Evolutionary conservation across 1,284 basidiomycete genomes (phyloP), one percentile per base, ranked within the genome.

Genomic region (Thecaphora frezii): DNA sequence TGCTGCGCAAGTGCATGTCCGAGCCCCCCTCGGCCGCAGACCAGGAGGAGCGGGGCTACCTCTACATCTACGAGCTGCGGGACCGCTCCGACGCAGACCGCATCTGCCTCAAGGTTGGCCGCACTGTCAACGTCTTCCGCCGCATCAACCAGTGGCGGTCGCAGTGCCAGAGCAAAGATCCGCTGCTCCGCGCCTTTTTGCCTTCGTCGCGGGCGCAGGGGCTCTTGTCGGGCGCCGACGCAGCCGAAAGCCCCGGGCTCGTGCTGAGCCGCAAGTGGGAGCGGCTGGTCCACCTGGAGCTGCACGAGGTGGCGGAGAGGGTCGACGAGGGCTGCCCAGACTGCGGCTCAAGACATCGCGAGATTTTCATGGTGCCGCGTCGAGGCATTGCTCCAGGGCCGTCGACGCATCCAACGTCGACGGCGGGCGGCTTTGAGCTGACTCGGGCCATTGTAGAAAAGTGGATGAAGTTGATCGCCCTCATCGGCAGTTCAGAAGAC

Each of bases 21-120:
- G 47, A 42, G 12, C 42, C 48, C 1, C 43, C 51, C 0, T 47
- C 63, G 0, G 52, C 48, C 2, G 42, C 46, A 0, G 69, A 71
- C 30, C 45, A 37, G 0, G 39, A 21, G 7, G 66, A 70, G 26
- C 43, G 26, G 2, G 71, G 71, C 5, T 66, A 73, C 44, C 25
- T 71, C 21, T 73, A 73, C 58, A 58, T 72, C 36, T 62, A 73
- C 45, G 69, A 71, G 47, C 58, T 73, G 8, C 44, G 51, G 7
- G 65, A 59, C 13, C 54, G 45, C 8, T 58, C 58, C 9, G 59
- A 38, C 5, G 12, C 23, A 0, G 48, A 47, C 2, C 59, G 63
- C 25, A 10, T 61, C 0, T 66, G 66, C 38, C 51, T 73, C 40
- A 73, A 73, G 40, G 60, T 73, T 2, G 71, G 71, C 1, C 48